phyloP scores from a whole-genome alignment of 2,329 filamentous ascomycete species.

The Purpureocillium lavendulum region DNA sequence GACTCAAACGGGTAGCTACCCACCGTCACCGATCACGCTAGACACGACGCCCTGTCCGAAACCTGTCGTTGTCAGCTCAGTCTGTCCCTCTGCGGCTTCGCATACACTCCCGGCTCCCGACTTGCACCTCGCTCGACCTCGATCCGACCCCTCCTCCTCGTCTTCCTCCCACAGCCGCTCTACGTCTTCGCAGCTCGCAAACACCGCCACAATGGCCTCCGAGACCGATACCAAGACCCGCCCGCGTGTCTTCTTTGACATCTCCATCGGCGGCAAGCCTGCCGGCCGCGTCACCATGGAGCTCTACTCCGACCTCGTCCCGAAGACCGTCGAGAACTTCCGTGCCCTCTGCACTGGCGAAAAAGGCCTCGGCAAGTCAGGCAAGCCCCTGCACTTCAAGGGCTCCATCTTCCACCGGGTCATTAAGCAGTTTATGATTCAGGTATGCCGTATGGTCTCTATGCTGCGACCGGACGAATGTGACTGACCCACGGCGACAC shows the following conservation, averaged over 20 bases:
- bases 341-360: conserved; percentile 89
- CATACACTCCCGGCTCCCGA: too few relatives aligned
- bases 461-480: neutral
- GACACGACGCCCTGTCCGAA: too few relatives aligned
- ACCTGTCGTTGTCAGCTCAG: neutral
- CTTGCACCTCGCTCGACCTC: too few relatives aligned
- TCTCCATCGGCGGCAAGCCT: conserved; percentile 66
- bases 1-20: neutral
- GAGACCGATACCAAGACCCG: conserved; percentile 40
- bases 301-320: conserved; percentile 68
- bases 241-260: conserved; percentile 87
- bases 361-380: conserved; percentile 74
- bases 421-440: conserved; percentile 97
- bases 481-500: conserved; percentile 18
- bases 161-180: too few relatives aligned
- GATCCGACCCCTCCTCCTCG: neutral
- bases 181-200: too few relatives aligned
- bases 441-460: conserved; percentile 13
- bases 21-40: too few relatives aligned
- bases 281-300: conserved; percentile 80
- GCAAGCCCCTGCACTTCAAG: conserved; percentile 89
- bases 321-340: conserved; percentile 96
- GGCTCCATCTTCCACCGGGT: conserved; percentile 89
- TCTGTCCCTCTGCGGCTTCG: too few relatives aligned
- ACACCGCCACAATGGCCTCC: conserved; percentile 27